Base-by-base conservation (phyloP, 768 basidiomycete species). In the Podaxis mareebaensis region DNA sequence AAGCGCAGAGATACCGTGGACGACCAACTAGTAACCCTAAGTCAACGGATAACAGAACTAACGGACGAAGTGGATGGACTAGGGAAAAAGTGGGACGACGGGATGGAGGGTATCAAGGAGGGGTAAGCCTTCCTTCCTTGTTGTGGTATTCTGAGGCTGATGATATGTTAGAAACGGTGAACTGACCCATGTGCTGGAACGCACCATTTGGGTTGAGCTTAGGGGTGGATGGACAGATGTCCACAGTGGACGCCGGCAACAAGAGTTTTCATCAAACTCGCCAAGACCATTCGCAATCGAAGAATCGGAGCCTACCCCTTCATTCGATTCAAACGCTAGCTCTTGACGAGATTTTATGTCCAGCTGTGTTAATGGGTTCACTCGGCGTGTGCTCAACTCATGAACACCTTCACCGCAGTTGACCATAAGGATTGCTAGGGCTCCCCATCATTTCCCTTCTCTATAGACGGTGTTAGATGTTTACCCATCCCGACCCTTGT, bases 1-100 rank as follows among this genome's bases (percentile, higher is more conserved):
- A 90, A 83, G 70, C 86, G 90, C n/a, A 78, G 91, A 51, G 90
- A 89, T 65, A 78, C 77, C 55, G 87, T 94, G 8, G 86, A 91
- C 65, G 92, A 93, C 58, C 79, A 83, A 60, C 77, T 93, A 28
- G 90, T 91, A 4, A 79, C 80, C 1, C 79, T 93, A 1, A 75
- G 77, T 13, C 73, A 69, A 5, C 74, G 76, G 3, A 69, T 93
- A 1, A 69, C 75, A 48, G 80, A 80, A 24, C 69, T 93, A 28
- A 75, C 76, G 17, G 72, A 73, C 22, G 72, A 77, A 5, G 71
- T 87, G 12, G 78, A 81, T 15, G 69, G 67, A 20, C 65, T 88
- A n/a, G 66, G 72, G 46, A 68, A 66, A 54, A 68, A 68, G 52
- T 76, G 82, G 64, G 83, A 85, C 57, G 81, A 81, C 40, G 74